Evolutionary conservation across 306 rosid genomes (phyloP).

Genomic region (Trifolium pratense): DNA sequence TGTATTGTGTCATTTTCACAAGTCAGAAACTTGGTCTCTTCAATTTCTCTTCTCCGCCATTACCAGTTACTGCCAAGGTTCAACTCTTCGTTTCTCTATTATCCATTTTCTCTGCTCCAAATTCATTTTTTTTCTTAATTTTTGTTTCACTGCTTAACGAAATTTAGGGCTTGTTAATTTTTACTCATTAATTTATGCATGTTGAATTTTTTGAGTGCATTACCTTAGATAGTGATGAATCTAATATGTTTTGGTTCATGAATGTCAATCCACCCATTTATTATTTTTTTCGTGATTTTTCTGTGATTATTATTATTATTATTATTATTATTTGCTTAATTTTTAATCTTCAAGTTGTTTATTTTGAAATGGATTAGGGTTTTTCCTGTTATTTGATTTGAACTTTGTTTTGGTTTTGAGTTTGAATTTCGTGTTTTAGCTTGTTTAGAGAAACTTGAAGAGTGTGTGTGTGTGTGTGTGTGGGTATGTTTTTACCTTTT

Average conservation of each 20-base stretch:
- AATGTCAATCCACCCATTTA: not conserved
- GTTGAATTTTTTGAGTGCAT: conserved; percentile 27
- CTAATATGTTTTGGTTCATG: conserved; percentile 1
- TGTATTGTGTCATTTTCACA: conserved; percentile 6
- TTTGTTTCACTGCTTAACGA: not conserved
- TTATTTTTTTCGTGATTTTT: not conserved
- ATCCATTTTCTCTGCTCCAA: not conserved
- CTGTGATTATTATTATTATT: not conserved
- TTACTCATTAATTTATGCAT: not conserved
- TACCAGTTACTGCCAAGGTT: conserved; percentile 32
- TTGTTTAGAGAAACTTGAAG: conserved; percentile 25
- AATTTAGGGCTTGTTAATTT: conserved; percentile 28
- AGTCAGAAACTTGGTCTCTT: conserved; percentile 17
- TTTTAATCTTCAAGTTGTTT: not conserved
- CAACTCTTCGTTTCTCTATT: not conserved
- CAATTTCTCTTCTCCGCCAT: not conserved
- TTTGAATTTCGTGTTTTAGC: conserved; percentile 3
- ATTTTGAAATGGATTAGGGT: conserved; percentile 16
- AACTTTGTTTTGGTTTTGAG: conserved; percentile 16
- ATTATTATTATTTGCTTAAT: not conserved
- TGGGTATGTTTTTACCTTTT: too few relatives aligned
- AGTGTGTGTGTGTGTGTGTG: not conserved
- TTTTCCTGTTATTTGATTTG: conserved; percentile 34
- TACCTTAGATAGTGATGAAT: not conserved
- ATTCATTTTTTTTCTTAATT: not conserved